Evolutionary conservation across 305 asterid genomes (phyloP), one percentile per base, ranked within the genome.

Genomic region (Solanum hybrid): DNA sequence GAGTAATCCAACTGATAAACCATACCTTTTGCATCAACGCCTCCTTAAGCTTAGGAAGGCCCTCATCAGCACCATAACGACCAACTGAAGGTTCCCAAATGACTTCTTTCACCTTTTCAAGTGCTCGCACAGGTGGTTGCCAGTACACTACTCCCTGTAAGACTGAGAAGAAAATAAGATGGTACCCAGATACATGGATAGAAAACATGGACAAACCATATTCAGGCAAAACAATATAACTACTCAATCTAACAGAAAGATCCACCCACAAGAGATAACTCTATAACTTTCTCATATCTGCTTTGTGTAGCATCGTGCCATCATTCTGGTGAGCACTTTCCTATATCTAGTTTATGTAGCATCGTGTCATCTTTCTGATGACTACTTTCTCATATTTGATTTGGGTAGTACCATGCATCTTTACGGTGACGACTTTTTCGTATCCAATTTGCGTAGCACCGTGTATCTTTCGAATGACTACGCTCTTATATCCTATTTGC

Each of bases 111-210:
- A 94, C 98, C 91, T 95, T 96, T 26, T 96, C 95, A 69, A 97
- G 91, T 46, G 99, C 99, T 90, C 86, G 90, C 82, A 93, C 94
- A 6, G 99, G 99, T 78, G 99, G 99, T 91, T 93, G 96, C 99
- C 98, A 97, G 88, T 97, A 92, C 88, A 97, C 99, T 24, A 96
- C 98, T 13, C 99, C 99, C 99, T 97, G 93, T 86, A 91, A 71
- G 40, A 79, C 79, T 8, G 51, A 73, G 73, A 20, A 81, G 14
- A 81, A 40, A 81, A 81, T 42, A 81, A 42, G 71, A 81, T 16
- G 87, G 5, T 81, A 5, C 16, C 16, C 10, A 27, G 36, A 81
- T 42, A 29, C 12, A 81, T 81, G 69, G 27, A 32, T 7, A 12
- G 17, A 40, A 66, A 86, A 86, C 36, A 36, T 42, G 26, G 37